Percentiles rank a stretch among this genome's conserved stretches.
phyloP scores from a whole-genome alignment of 2,329 filamentous ascomycete species.

The Aspergillus sp. region DNA sequence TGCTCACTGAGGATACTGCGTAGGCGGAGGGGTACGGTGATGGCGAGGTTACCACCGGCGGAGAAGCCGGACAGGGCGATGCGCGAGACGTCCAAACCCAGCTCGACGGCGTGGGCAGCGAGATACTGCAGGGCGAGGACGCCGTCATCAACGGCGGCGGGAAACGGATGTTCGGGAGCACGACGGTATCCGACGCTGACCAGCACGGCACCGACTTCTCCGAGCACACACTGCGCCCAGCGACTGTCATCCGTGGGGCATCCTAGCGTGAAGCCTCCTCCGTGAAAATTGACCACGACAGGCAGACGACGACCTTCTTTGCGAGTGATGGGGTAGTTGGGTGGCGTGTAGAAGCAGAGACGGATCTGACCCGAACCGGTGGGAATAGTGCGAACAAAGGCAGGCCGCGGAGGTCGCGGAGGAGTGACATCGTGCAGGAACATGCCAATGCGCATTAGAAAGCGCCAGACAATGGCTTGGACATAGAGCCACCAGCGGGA shows the following conservation, averaged over 20 bases:
- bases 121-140: slow-evolving; percentile 64
- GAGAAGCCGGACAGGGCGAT: slow-evolving; percentile 65
- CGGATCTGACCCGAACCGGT: slow-evolving; percentile 52
- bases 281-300: slow-evolving; percentile 65
- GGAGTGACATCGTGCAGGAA: slow-evolving; percentile 63
- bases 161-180: slow-evolving; percentile 64
- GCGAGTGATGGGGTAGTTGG: slow-evolving; percentile 35
- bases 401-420: slow-evolving; percentile 61
- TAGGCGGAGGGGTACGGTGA: slow-evolving; percentile 62
- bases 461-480: slow-evolving; percentile 67
- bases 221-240: slow-evolving; percentile 60
- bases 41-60: slow-evolving; percentile 63
- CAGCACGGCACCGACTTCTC: slow-evolving; percentile 59
- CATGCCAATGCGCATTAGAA: slow-evolving; percentile 70
- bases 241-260: slow-evolving; percentile 62
- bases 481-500: slow-evolving; percentile 63
- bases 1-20: slow-evolving; percentile 42
- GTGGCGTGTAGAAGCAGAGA: slow-evolving; percentile 64
- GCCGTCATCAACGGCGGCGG: slow-evolving; percentile 65
- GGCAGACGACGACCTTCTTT: slow-evolving; percentile 53
- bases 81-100: slow-evolving; percentile 59
- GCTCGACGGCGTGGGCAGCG: slow-evolving; percentile 56
- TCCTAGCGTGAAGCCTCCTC: slow-evolving; percentile 64
- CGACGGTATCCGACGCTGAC: slow-evolving; percentile 64
- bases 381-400: slow-evolving; percentile 61